A percentile compares a stretch with the other conserved stretches of the same genome.
Evolutionary conservation across 1,139 yeast species (phyloP).

Genomic region (Candida pseudocylindracea): DNA sequence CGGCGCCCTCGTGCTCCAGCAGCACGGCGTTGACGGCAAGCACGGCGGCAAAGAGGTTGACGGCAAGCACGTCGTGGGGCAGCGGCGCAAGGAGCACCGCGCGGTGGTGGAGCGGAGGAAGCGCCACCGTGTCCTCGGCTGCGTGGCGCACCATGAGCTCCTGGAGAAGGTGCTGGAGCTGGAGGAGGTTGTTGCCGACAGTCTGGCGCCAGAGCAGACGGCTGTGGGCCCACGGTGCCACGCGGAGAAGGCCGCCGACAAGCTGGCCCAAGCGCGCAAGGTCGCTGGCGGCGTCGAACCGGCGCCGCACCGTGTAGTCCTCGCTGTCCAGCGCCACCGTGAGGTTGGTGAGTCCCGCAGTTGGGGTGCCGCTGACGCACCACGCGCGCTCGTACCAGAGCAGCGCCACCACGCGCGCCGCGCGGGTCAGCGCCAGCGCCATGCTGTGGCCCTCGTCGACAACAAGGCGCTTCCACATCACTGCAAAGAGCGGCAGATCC

Average conservation of each 20-base stretch:
- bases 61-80: conserved; percentile 31
- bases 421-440: conserved; percentile 22
- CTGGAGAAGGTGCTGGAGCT: conserved; percentile 13
- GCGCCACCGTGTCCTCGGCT: conserved; percentile 23
- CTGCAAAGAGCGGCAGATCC: conserved; percentile 12
- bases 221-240: conserved; percentile 21
- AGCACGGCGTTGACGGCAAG: conserved; percentile 55
- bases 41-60: conserved; percentile 42
- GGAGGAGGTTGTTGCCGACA: conserved; percentile 24
- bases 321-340: conserved; percentile 16
- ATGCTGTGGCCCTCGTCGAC: conserved; percentile 60
- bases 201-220: conserved; percentile 12
- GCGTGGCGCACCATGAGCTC: conserved; percentile 33
- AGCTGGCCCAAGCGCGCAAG: conserved; percentile 28
- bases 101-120: conserved; percentile 37
- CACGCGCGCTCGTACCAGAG: conserved; percentile 38
- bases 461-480: conserved; percentile 47
- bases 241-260: conserved; percentile 26
- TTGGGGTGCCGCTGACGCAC: conserved; percentile 63
- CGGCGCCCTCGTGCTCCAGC: conserved; percentile 41
- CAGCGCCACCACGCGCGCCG: conserved; percentile 22
- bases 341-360: conserved; percentile 41
- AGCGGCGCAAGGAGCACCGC: conserved; percentile 39
- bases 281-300: conserved; percentile 22
- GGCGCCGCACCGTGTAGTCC: conserved; percentile 15